Evolutionary conservation across 768 basidiomycete genomes (phyloP).

Genomic region (Russula griseocarnosa): DNA sequence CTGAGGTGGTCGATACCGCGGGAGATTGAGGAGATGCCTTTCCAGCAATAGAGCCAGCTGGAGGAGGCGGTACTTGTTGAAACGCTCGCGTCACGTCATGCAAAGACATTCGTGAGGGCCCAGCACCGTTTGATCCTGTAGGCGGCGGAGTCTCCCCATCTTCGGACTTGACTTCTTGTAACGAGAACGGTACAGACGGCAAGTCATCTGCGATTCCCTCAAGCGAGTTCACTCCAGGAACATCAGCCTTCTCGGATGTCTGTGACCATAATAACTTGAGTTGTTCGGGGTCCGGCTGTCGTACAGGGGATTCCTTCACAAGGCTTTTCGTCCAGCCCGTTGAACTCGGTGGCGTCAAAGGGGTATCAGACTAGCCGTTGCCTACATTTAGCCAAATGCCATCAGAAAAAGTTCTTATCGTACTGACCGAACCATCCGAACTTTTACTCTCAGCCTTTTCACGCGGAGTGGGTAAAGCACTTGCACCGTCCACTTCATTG

Average conservation of each 20-base stretch:
- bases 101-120: conserved; percentile 69
- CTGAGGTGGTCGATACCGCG: conserved; percentile 16
- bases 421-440: conserved; percentile 53
- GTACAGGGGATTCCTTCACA: conserved; percentile 63
- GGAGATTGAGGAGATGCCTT: conserved; percentile 48
- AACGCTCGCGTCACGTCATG: conserved; percentile 84
- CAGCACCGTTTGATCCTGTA: conserved; percentile 41
- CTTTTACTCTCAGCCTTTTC: conserved; percentile 47
- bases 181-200: conserved; percentile 69
- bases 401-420: conserved; percentile 4
- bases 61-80: conserved; percentile 74
- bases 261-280: conserved; percentile 84
- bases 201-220: conserved; percentile 82
- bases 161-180: conserved; percentile 85
- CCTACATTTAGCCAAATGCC: conserved; percentile 18
- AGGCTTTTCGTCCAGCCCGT: conserved; percentile 50
- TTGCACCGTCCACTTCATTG: conserved; percentile 1
- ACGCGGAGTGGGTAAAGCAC: conserved; percentile 33
- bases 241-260: conserved; percentile 62
- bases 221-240: conserved; percentile 70
- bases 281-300: conserved; percentile 77
- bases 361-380: conserved; percentile 42
- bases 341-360: conserved; percentile 53
- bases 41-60: conserved; percentile 44
- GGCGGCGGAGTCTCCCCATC: conserved; percentile 79